Percentiles rank a stretch among this genome's conserved stretches.
Evolutionary conservation across 306 rosid species (phyloP).

Genomic region (Trifolium pratense): DNA sequence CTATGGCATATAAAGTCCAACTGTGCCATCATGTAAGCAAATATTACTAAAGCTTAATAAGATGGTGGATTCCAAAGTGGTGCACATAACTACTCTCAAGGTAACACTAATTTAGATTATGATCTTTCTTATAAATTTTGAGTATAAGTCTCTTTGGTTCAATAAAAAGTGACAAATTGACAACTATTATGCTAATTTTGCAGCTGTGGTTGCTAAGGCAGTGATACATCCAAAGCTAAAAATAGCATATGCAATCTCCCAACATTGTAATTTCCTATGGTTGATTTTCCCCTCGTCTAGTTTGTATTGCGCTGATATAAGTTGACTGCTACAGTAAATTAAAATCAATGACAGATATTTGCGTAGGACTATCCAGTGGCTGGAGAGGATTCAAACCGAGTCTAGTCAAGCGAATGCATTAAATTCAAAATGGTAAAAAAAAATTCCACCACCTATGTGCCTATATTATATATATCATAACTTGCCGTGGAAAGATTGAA

Average conservation of each 20-base stretch:
- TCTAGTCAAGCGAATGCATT: too few relatives aligned
- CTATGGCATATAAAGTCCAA: neutral
- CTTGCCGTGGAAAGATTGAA: too few relatives aligned
- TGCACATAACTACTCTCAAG: slow-evolving; percentile 9
- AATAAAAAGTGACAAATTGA: neutral
- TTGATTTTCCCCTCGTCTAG: too few relatives aligned
- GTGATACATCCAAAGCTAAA: neutral
- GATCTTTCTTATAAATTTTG: neutral
- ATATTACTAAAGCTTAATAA: neutral
- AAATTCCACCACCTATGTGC: too few relatives aligned
- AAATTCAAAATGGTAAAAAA: too few relatives aligned
- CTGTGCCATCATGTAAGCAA: slow-evolving; percentile 18
- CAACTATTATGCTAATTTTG: neutral
- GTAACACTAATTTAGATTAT: slow-evolving; percentile 1
- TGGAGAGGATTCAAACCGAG: too few relatives aligned
- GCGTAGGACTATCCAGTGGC: too few relatives aligned
- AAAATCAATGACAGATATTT: too few relatives aligned
- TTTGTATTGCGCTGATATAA: too few relatives aligned
- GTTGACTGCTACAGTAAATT: too few relatives aligned
- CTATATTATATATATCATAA: too few relatives aligned
- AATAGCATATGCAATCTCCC: neutral
- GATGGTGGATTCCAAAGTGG: slow-evolving; percentile 32
- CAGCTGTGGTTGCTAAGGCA: neutral
- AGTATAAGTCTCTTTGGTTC: neutral
- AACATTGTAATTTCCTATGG: slow-evolving; percentile 26